Base-by-base conservation (phyloP, 352 stramenopile species). In the Phytopythium montanum region DNA sequence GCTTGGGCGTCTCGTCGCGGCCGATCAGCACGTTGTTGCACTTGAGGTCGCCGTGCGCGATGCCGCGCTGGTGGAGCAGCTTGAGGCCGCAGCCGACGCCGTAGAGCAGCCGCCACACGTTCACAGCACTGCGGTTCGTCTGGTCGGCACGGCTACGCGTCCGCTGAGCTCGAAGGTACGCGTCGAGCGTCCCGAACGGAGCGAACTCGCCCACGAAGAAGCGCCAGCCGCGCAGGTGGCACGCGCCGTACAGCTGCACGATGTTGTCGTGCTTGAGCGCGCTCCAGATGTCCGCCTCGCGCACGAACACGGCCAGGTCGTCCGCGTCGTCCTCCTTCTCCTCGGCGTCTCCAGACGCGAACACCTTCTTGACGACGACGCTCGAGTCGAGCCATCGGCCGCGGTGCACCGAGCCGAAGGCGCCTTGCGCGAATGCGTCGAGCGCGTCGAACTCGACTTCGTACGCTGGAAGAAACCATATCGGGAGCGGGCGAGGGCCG, bases 371-470 rank as follows among this genome's bases (percentile, higher is more conserved):
- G 26, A 68, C 31, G n/a, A 64, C 62, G 21, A 77, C 70, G 8
- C 36, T 59, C 18, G 68, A 61, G n/a, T 70, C 55, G 19, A 72
- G 45, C 68, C 70, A 79, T 18, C 55, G 61, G 13, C 68, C 70
- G 2, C 61, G 64, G 25, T 70, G 61, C 25, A 76, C 65, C 9
- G 56, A 64, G 5, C 68, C 70, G 39, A 72, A 76, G 0, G 61
- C 66, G 3, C 67, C 70, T 5, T 33, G 10, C 14, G 31, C 51
- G n/a, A 68, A 64, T 3, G 60, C 42, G n/a, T 62, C 73, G 41
- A 69, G 54, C 3, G 29, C 23, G n/a, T 60, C 63, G 25, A 74
- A 52, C 23, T 66, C 50, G 13, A 72, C 49, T 54, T 76, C 69
- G 36, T 66, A 69, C 3, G 53, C 51, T 9, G 62, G 57, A 16